phyloP scores from a whole-genome alignment of 192 early-diverging fungal genomes.

The Coemansia sp. region DNA sequence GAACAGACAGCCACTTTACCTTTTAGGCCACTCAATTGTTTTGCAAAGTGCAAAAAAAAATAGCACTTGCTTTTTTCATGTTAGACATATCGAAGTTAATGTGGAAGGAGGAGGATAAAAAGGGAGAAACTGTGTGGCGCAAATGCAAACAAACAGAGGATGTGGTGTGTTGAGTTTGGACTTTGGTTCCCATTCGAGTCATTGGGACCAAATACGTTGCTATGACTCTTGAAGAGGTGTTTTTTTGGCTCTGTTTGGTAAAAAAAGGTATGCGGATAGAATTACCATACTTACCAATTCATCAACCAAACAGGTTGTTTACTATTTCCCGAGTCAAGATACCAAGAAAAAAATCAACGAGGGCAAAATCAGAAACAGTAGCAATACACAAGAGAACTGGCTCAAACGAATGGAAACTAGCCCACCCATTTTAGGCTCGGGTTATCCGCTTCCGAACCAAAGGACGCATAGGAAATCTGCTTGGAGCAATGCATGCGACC shows the following conservation, averaged over 20 bases:
- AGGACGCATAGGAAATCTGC: not conserved
- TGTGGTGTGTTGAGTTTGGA: not conserved
- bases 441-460: not conserved
- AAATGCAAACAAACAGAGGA: not conserved
- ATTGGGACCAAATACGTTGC: not conserved
- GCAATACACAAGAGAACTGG: not conserved
- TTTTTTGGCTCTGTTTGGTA: not conserved
- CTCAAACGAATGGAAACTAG: not conserved
- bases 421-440: not conserved
- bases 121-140: not conserved
- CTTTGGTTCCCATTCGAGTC: not conserved
- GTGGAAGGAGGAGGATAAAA: not conserved
- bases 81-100: not conserved
- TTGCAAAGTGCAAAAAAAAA: not conserved
- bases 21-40: not conserved
- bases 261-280: not conserved
- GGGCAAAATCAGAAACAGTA: too few relatives aligned
- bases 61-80: not conserved
- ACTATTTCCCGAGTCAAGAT: not conserved
- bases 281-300: not conserved
- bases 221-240: not conserved
- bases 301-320: not conserved
- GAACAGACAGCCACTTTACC: constrained; percentile 1
- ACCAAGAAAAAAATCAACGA: not conserved
- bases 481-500: not conserved